A percentile compares a stretch with the other conserved stretches of the same genome.
Evolutionary conservation across 1,284 basidiomycete species (phyloP).

Genomic region (Pseudozyma sp.): DNA sequence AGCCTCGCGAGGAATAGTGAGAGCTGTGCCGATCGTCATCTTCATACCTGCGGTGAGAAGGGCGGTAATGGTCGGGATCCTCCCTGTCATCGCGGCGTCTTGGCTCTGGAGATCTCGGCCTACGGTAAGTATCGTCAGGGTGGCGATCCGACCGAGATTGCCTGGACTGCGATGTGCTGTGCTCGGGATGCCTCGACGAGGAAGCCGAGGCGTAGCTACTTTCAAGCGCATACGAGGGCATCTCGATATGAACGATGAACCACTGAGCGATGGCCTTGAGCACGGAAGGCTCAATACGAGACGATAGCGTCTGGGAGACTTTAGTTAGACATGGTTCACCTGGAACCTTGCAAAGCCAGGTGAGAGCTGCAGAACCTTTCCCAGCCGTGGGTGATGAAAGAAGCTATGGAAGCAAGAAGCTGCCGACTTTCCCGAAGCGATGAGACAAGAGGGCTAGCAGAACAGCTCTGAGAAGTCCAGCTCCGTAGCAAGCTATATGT

Average conservation of each 20-base stretch:
- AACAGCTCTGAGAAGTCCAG: no score
- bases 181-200: conserved; percentile 23
- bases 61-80: conserved; percentile 5
- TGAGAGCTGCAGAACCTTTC: no score
- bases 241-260: conserved; percentile 4
- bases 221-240: conserved; percentile 21
- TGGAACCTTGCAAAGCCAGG: no score
- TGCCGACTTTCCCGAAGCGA: no score
- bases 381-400: no score
- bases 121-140: background rate
- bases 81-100: conserved; percentile 4
- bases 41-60: background rate
- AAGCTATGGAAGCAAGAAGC: no score
- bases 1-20: conserved; percentile 3
- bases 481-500: no score
- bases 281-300: no score
- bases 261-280: background rate
- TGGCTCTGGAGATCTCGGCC: conserved; percentile 10
- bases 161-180: conserved; percentile 8
- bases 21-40: conserved; percentile 6
- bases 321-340: no score
- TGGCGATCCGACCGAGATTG: conserved; percentile 11
- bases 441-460: no score
- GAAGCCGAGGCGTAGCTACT: conserved; percentile 24
- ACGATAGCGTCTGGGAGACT: no score